Conservation (phyloP, 148 eudicot species). For the Vaccinium darrowii region DNA sequence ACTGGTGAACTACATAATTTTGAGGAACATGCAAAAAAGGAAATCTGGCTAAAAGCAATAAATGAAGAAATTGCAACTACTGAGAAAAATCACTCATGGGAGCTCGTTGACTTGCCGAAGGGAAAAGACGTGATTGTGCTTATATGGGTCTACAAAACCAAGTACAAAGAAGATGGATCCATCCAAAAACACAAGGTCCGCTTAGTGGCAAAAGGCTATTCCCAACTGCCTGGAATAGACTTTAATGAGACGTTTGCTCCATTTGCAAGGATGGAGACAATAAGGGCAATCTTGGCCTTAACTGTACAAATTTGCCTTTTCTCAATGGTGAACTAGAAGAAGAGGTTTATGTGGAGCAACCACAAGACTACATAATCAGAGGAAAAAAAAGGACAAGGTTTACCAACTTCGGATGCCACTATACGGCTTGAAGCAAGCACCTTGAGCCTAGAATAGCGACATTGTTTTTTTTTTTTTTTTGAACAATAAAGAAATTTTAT, state of each 20-base stretch:
- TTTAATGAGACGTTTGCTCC: background rate
- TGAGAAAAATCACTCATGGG: background rate
- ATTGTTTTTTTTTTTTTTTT: background rate
- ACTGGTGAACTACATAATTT: background rate
- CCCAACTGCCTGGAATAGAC: background rate
- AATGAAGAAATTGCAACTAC: background rate
- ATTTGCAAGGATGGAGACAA: background rate
- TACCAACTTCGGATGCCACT: background rate
- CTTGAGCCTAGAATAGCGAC: background rate
- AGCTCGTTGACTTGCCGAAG: background rate
- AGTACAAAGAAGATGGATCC: background rate
- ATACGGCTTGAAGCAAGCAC: background rate
- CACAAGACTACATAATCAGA: background rate
- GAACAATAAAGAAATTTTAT: too few species aligned
- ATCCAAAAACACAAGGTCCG: background rate
- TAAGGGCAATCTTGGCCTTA: background rate
- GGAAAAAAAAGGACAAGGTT: background rate
- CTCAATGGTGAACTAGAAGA: background rate
- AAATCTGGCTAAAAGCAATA: background rate
- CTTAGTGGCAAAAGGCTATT: background rate
- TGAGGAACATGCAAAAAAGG: background rate
- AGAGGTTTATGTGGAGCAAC: background rate
- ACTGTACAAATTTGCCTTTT: background rate
- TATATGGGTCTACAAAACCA: background rate
- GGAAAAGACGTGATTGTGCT: background rate